A percentile compares a stretch with the other conserved stretches of the same genome.
phyloP scores from a whole-genome alignment of 163 green algal genomes.

The Smithsoniella earleae region DNA sequence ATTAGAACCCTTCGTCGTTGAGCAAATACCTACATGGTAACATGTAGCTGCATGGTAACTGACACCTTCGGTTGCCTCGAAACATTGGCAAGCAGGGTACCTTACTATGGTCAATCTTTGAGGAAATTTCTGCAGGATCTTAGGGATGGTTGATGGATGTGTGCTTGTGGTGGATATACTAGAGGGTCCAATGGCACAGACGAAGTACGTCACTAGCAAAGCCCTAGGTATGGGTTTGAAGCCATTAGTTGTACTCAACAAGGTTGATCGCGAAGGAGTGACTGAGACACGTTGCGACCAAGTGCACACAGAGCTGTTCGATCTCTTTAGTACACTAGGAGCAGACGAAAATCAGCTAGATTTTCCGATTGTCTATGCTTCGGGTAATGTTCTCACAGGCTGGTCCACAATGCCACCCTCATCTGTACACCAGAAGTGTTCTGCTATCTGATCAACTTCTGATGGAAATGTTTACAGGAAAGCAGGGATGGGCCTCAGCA shows the following conservation, averaged over 20 bases:
- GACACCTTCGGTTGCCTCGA: too few species aligned
- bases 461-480: constrained; percentile 6
- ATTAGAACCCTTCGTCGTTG: too few species aligned
- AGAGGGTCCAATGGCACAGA: constrained; percentile 63
- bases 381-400: constrained; percentile 14
- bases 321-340: constrained; percentile 68
- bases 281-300: constrained; percentile 56
- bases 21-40: too few species aligned
- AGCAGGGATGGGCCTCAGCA: constrained; percentile 21
- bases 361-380: constrained; percentile 68
- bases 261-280: constrained; percentile 41
- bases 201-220: constrained; percentile 72
- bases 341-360: constrained; percentile 74
- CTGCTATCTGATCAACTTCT: not conserved
- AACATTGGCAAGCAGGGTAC: too few species aligned
- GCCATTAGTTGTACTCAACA: constrained; percentile 70
- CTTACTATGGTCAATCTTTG: too few species aligned
- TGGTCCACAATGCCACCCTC: too few species aligned
- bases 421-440: not conserved
- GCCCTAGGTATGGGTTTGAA: constrained; percentile 49
- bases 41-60: too few species aligned
- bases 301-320: constrained; percentile 69
- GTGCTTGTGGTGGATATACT: constrained; percentile 69
- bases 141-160: constrained; percentile 64
- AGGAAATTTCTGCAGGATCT: constrained; percentile 45